These are phyloP conservation scores for Salvia splendens DNA, from an alignment of 257 asterid species.

Conservation along the genomic window DNA sequence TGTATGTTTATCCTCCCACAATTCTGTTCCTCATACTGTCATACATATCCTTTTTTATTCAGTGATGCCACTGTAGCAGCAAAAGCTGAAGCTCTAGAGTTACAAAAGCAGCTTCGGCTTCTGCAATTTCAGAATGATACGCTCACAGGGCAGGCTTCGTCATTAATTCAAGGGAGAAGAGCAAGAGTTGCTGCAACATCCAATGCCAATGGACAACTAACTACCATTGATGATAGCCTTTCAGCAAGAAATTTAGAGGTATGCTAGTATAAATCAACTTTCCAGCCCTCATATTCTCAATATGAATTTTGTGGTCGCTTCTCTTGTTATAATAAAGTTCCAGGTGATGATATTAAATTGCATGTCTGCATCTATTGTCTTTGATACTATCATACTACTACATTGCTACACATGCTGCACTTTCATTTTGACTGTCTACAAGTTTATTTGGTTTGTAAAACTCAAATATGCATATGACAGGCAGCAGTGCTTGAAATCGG, in stretches of 20 bases:
- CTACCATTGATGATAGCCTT: constrained; percentile 78
- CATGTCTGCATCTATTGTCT: no score
- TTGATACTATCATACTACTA: no score
- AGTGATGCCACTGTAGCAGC: constrained; percentile 90
- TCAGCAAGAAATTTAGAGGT: constrained; percentile 96
- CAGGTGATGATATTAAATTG: no score
- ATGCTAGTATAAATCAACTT: constrained; percentile 26
- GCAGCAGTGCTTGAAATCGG: constrained; percentile 15
- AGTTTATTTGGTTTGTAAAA: constrained; percentile 1
- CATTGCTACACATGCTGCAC: no score
- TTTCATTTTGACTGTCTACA: background rate
- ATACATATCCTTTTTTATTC: constrained; percentile 33
- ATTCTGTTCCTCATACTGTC: constrained; percentile 29
- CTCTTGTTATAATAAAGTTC: no score
- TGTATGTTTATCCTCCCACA: constrained; percentile 33
- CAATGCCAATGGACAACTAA: constrained; percentile 75
- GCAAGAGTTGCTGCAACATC: constrained; percentile 89
- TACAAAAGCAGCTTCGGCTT: constrained; percentile 88
- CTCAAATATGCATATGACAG: constrained; percentile 8
- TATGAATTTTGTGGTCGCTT: no score
- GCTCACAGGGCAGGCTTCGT: constrained; percentile 88
- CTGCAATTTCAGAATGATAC: constrained; percentile 79
- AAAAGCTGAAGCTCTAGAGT: constrained; percentile 84
- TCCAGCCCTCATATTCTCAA: background rate
- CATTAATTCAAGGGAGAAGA: constrained; percentile 93